These are phyloP conservation scores for Dactylellina sp. DNA, from an alignment of 2,329 filamentous ascomycete genomes.

Conservation along the genomic window DNA sequence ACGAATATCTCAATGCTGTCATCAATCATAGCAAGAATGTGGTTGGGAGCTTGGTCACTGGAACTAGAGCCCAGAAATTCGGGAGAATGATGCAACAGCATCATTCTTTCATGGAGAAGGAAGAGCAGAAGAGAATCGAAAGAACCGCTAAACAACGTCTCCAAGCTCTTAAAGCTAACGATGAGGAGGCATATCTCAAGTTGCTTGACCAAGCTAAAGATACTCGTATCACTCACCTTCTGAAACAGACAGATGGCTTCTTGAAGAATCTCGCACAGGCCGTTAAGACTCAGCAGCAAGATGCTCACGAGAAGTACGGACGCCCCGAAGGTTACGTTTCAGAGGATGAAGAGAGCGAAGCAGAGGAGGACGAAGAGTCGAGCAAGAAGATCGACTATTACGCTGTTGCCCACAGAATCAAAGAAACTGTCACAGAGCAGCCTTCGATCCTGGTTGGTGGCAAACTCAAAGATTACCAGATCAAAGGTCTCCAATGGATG, in stretches of 20 bases:
- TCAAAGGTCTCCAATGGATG: conserved; percentile 99
- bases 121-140: conserved; percentile 98
- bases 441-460: conserved; percentile 90
- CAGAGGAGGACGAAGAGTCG: conserved; percentile 75
- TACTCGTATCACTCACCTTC: conserved; percentile 96
- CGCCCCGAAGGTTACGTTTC: conserved; percentile 67
- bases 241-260: conserved; percentile 97
- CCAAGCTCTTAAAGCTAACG: conserved; percentile 97
- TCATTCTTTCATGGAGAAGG: conserved; percentile 97
- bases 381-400: conserved; percentile 96
- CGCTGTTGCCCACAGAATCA: conserved; percentile 93
- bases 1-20: conserved; percentile 89
- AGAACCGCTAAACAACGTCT: conserved; percentile 99
- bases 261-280: conserved; percentile 93
- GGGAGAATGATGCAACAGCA: conserved; percentile 88
- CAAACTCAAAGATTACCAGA: conserved; percentile 93
- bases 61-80: conserved; percentile 81
- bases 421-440: conserved; percentile 88
- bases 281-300: conserved; percentile 92
- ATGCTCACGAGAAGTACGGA: conserved; percentile 81
- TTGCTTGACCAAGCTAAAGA: conserved; percentile 98
- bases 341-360: conserved; percentile 73
- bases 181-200: conserved; percentile 98
- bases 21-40: conserved; percentile 84
- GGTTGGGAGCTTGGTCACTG: conserved; percentile 65